A percentile compares a stretch with the other conserved stretches of the same genome.
Evolutionary conservation across 371 early-diverging fungal species (phyloP).

Genomic region (Zancudomyces culisetae): DNA sequence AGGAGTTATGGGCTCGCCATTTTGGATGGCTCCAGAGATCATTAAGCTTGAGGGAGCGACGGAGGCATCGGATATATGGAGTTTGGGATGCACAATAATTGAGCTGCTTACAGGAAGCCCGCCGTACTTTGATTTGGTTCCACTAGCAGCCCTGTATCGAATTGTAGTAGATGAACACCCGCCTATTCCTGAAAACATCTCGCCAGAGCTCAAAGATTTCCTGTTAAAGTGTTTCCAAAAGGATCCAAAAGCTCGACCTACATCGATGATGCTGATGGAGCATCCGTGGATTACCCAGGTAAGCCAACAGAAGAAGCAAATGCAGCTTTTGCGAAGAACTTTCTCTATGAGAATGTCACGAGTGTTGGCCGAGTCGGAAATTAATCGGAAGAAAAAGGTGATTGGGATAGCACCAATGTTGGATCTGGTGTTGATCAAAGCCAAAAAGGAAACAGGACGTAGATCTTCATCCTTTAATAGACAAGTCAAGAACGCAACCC

Average conservation of each 20-base stretch:
- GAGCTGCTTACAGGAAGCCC: constrained; percentile 76
- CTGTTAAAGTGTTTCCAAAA: constrained; percentile 62
- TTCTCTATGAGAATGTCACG: constrained; percentile 2
- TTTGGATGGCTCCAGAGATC: constrained; percentile 98
- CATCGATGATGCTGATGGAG: constrained; percentile 38
- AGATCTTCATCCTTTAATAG: background rate
- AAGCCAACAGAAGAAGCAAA: constrained; percentile 16
- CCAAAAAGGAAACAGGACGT: background rate
- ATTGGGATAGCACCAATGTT: background rate
- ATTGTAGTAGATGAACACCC: constrained; percentile 78
- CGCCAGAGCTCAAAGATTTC: constrained; percentile 56
- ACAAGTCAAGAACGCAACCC: background rate
- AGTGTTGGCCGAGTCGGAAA: background rate
- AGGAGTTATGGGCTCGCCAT: constrained; percentile 74
- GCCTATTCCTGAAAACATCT: constrained; percentile 65
- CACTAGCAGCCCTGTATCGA: constrained; percentile 74
- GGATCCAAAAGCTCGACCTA: constrained; percentile 43
- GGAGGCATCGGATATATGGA: constrained; percentile 75
- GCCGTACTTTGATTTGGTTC: constrained; percentile 56
- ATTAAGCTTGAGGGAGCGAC: constrained; percentile 65
- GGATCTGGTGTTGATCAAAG: background rate
- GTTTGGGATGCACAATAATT: constrained; percentile 70
- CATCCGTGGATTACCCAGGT: constrained; percentile 51
- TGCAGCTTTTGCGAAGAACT: background rate
- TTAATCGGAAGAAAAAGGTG: background rate